Percentiles rank a stretch among this genome's conserved stretches.
Conservation (phyloP, 331 rosid species). For the Malus hybrid region DNA sequence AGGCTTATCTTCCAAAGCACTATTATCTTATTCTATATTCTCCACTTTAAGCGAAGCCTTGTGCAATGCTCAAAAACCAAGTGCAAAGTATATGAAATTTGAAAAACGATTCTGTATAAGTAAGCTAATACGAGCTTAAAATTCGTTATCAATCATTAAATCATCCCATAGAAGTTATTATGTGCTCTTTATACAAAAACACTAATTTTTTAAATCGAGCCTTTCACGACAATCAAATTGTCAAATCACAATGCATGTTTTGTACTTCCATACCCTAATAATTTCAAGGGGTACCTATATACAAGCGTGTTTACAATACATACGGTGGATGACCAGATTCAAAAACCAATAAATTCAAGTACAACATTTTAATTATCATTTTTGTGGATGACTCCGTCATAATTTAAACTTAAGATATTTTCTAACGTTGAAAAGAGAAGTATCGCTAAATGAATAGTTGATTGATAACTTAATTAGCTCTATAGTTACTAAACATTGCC, state of each 20-base stretch:
- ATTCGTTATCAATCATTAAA: no score
- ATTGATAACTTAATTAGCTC: neutral
- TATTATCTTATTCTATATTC: neutral
- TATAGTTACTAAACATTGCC: neutral
- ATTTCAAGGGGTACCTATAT: neutral
- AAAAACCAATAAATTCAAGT: no score
- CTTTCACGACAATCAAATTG: neutral
- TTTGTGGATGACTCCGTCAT: no score
- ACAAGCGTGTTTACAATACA: neutral
- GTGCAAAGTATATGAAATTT: neutral
- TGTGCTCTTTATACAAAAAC: neutral
- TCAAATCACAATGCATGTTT: neutral
- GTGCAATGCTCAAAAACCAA: neutral
- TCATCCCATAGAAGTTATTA: no score
- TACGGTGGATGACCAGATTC: no score
- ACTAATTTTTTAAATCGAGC: neutral
- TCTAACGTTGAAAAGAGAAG: neutral
- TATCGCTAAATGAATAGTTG: neutral
- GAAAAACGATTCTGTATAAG: neutral
- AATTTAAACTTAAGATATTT: no score
- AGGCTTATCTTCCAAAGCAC: neutral
- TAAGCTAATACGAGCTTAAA: neutral
- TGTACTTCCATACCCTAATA: neutral
- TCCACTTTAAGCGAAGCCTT: neutral
- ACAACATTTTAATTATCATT: no score